Evolutionary conservation across 1,284 basidiomycete species (phyloP).

Genomic region (Austroboletus rostrupii): DNA sequence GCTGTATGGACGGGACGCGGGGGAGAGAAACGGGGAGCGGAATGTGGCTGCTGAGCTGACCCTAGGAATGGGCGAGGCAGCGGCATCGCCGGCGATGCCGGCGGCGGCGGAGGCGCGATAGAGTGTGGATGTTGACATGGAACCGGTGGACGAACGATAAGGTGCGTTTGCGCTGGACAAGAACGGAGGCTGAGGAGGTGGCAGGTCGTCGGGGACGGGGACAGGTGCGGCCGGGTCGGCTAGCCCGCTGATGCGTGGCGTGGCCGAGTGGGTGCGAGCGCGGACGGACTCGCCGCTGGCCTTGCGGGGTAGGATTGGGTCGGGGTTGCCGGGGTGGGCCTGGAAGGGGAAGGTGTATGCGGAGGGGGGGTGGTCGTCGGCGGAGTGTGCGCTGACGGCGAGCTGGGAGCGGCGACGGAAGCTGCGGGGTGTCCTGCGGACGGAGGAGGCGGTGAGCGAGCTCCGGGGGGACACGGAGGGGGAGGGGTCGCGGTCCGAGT

Average conservation of each 20-base stretch:
- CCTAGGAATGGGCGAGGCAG: conserved; percentile 23
- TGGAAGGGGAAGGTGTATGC: conserved; percentile 54
- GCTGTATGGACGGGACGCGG: conserved; percentile 59
- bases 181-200: conserved; percentile 52
- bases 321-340: conserved; percentile 58
- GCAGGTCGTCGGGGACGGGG: conserved; percentile 19
- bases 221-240: conserved; percentile 9
- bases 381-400: conserved; percentile 15
- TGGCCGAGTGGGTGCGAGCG: too few relatives aligned
- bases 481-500: conserved; percentile 24
- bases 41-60: conserved; percentile 53
- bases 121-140: conserved; percentile 21
- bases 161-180: conserved; percentile 39
- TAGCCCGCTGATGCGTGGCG: too few relatives aligned
- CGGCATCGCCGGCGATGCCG: conserved; percentile 10
- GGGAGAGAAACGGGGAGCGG: conserved; percentile 64
- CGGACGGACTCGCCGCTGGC: conserved; percentile 35
- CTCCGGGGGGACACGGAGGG: conserved; percentile 15
- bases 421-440: conserved; percentile 18
- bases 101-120: conserved; percentile 29
- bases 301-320: conserved; percentile 37
- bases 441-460: conserved; percentile 12
- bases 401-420: conserved; percentile 29
- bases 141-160: conserved; percentile 32
- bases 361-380: conserved; percentile 38